These are phyloP conservation scores for Acer saccharum DNA, from an alignment of 345 rosid genomes.

Conservation along the genomic window DNA sequence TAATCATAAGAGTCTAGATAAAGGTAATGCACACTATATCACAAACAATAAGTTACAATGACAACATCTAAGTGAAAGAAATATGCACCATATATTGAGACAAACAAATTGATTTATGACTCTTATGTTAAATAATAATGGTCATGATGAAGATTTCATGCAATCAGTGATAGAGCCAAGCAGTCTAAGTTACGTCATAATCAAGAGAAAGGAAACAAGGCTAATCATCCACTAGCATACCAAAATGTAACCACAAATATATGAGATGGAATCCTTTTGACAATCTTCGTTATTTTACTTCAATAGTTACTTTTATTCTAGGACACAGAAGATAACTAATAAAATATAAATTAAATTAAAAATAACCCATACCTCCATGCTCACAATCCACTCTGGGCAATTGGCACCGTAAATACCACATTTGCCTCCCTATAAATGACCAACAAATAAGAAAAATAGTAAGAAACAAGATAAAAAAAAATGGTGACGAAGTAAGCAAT, in stretches of 20 bases:
- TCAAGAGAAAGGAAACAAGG: neutral
- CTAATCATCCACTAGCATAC: neutral
- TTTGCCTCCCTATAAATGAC: slow-evolving; percentile 57
- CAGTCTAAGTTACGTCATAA: neutral
- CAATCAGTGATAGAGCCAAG: neutral
- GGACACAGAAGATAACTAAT: neutral
- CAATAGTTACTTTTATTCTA: neutral
- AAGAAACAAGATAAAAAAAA: neutral
- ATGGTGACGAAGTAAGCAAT: neutral
- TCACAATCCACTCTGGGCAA: slow-evolving; percentile 86
- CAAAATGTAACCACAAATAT: neutral
- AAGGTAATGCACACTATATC: neutral
- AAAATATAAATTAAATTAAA: slow-evolving; percentile 11
- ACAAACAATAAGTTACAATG: slow-evolving; percentile 10
- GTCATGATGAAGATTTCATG: neutral
- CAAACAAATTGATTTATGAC: neutral
- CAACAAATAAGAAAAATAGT: neutral
- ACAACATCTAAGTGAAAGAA: neutral
- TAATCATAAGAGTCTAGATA: slow-evolving; percentile 1
- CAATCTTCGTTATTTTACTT: neutral
- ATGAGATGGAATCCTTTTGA: neutral
- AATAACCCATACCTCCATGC: slow-evolving; percentile 83
- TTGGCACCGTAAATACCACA: slow-evolving; percentile 97
- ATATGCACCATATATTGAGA: neutral
- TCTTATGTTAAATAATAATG: too few species aligned